phyloP scores from a whole-genome alignment of 129 eudicot species.

The carrot (Daucus carota) region DH1_v3.0 NC_030381.2:48609001-48609500 shows the following conservation, averaged over 20 bases:
- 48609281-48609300: too few relatives aligned
- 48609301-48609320: too few relatives aligned
- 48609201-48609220: not conserved
- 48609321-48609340: too few relatives aligned
- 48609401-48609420: too few relatives aligned
- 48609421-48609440: not conserved
- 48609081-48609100: conserved; percentile 80
- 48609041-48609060: conserved; percentile 62
- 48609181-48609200: not conserved
- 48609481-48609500: not conserved
- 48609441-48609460: not conserved
- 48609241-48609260: not conserved
- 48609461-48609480: not conserved
- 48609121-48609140: conserved; percentile 55
- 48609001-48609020: conserved; percentile 57
- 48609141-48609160: conserved; percentile 49
- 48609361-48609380: too few relatives aligned
- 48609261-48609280: too few relatives aligned
- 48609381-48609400: too few relatives aligned
- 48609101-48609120: conserved; percentile 54
- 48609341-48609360: too few relatives aligned
- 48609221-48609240: too few relatives aligned
- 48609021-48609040: conserved; percentile 53
- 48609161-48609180: not conserved
- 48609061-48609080: conserved; percentile 62